These are phyloP conservation scores for Typha latifolia DNA, from an alignment of 176 grass and related monocot genomes.

Conservation along the genomic window DNA sequence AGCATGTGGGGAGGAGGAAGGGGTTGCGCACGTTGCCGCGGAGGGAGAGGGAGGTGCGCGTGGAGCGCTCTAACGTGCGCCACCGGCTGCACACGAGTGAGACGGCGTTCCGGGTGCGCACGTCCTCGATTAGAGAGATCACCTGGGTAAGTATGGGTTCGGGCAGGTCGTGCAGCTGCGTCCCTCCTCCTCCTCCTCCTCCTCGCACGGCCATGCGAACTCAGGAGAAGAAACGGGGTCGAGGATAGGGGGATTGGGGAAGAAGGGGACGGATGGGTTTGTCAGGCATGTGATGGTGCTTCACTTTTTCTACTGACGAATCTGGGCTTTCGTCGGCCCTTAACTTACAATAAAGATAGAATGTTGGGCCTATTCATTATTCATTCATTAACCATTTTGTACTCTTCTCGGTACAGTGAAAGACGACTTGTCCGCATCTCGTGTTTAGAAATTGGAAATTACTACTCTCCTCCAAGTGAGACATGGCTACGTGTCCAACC, in stretches of 20 bases:
- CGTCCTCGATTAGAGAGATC: constrained; percentile 37
- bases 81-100: constrained; percentile 42
- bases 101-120: constrained; percentile 44
- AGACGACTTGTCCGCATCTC: too few species aligned
- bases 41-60: constrained; percentile 54
- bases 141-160: constrained; percentile 61
- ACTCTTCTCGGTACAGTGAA: too few species aligned
- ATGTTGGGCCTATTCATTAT: too few species aligned
- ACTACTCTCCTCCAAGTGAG: too few species aligned
- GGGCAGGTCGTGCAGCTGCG: constrained; percentile 64
- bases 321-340: too few species aligned
- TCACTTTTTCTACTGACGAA: too few species aligned
- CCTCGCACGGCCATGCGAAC: neutral
- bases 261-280: neutral
- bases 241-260: neutral
- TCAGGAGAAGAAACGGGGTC: neutral
- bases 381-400: too few species aligned
- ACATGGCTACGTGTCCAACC: too few species aligned
- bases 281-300: too few species aligned
- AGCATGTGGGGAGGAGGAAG: constrained; percentile 29
- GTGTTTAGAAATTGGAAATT: too few species aligned
- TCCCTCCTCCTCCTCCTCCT: neutral
- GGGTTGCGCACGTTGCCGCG: constrained; percentile 50
- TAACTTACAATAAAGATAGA: too few species aligned
- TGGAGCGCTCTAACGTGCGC: constrained; percentile 48